These are phyloP conservation scores for Myxozyma lipomycoides DNA, from an alignment of 805 yeast genomes.

Conservation along the genomic window DNA sequence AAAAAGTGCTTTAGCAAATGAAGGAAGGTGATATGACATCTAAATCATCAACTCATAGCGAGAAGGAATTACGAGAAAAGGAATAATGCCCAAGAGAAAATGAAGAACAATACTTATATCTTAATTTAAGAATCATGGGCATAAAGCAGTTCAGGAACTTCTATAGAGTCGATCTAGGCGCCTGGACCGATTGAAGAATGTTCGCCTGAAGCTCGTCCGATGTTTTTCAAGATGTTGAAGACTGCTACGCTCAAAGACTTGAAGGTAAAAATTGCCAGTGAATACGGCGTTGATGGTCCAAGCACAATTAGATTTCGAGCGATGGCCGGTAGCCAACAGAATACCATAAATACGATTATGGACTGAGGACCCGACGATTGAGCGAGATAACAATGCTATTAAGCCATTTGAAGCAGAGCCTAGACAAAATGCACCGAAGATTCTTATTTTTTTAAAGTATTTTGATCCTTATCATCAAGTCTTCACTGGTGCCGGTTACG, in stretches of 20 bases:
- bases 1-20: no score
- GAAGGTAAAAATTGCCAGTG: constrained; percentile 47
- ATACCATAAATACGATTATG: constrained; percentile 67
- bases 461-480: constrained; percentile 56
- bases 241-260: constrained; percentile 52
- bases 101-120: constrained; percentile 67
- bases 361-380: constrained; percentile 53
- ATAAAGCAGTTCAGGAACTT: constrained; percentile 52
- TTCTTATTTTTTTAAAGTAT: constrained; percentile 48
- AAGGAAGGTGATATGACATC: no score
- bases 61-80: constrained; percentile 57
- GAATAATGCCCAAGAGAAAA: constrained; percentile 52
- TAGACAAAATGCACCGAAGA: constrained; percentile 8
- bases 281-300: constrained; percentile 39
- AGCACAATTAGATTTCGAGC: constrained; percentile 54
- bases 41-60: constrained; percentile 21
- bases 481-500: constrained; percentile 60
- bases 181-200: constrained; percentile 46
- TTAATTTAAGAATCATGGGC: constrained; percentile 55
- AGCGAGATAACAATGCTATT: constrained; percentile 10
- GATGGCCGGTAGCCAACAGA: constrained; percentile 63
- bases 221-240: constrained; percentile 51
- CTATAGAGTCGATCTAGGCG: constrained; percentile 73
- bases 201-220: constrained; percentile 47
- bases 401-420: constrained; percentile 24